These are phyloP conservation scores for Nidularia pulvinata DNA, from an alignment of 768 basidiomycete genomes.

Conservation along the genomic window DNA sequence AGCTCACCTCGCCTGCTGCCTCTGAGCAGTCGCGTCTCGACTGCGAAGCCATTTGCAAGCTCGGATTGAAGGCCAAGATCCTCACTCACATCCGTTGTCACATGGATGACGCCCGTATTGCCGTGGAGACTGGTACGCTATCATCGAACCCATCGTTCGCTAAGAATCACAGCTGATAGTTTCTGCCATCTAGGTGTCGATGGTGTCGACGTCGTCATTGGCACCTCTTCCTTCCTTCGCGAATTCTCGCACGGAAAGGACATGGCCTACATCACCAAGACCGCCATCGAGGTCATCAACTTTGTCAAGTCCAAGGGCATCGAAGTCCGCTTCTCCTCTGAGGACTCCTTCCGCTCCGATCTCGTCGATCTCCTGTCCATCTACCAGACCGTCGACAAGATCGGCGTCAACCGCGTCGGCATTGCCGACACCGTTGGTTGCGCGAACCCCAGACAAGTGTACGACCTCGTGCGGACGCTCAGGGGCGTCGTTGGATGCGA, in stretches of 20 bases:
- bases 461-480: slow-evolving; percentile 95
- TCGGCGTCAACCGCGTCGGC: slow-evolving; percentile 98
- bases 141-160: background rate
- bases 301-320: slow-evolving; percentile 99
- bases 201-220: slow-evolving; percentile 99
- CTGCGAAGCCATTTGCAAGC: slow-evolving; percentile 99
- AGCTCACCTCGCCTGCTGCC: slow-evolving; percentile 97
- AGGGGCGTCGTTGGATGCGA: slow-evolving; percentile 97
- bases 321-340: slow-evolving; percentile 99
- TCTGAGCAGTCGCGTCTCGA: slow-evolving; percentile 94
- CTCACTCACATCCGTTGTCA: slow-evolving; percentile 99
- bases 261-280: slow-evolving; percentile 99
- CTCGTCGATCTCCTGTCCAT: slow-evolving; percentile 98
- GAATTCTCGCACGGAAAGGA: slow-evolving; percentile 99
- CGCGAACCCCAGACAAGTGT: slow-evolving; percentile 98
- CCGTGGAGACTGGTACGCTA: slow-evolving; percentile 90
- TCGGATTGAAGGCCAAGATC: slow-evolving; percentile 95
- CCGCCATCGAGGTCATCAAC: slow-evolving; percentile 97
- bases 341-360: slow-evolving; percentile 99
- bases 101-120: slow-evolving; percentile 99
- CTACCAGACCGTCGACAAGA: slow-evolving; percentile 99
- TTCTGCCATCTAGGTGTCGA: slow-evolving; percentile 71
- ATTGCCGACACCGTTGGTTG: slow-evolving; percentile 99
- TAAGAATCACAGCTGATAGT: too few relatives aligned
- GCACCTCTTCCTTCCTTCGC: slow-evolving; percentile 97